Evolutionary conservation across 495 filamentous ascomycete species (phyloP).

Genomic region (Neurospora tetrasperma): DNA sequence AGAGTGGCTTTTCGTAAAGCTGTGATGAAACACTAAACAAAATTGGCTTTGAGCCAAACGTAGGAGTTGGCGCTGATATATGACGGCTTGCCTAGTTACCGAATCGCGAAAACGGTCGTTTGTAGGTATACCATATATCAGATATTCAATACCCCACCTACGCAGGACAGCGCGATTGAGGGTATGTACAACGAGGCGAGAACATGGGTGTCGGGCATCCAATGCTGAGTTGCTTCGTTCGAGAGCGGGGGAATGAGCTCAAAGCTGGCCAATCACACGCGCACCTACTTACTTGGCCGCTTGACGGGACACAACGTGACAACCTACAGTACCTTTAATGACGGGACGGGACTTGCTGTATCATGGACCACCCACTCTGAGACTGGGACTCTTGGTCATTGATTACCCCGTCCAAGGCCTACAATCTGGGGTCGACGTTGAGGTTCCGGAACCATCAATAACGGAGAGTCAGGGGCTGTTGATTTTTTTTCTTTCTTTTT

Average conservation of each 20-base stretch:
- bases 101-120: no score
- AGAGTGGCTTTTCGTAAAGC: no score
- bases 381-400: background rate
- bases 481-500: background rate
- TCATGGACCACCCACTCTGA: background rate
- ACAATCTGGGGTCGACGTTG: background rate
- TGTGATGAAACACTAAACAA: no score
- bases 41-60: no score
- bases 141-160: no score
- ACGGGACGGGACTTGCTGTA: background rate
- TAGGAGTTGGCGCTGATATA: no score
- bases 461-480: background rate
- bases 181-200: background rate
- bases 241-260: constrained; percentile 4
- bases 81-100: no score
- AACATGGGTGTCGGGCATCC: background rate
- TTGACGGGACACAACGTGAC: background rate
- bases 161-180: background rate
- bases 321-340: background rate
- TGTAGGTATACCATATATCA: no score
- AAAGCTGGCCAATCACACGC: constrained; percentile 5
- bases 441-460: background rate
- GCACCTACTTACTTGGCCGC: background rate
- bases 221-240: background rate
- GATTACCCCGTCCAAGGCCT: background rate